Evolutionary conservation across 2,329 filamentous ascomycete genomes (phyloP).

Genomic region (Verticillium nonalfalfae): DNA sequence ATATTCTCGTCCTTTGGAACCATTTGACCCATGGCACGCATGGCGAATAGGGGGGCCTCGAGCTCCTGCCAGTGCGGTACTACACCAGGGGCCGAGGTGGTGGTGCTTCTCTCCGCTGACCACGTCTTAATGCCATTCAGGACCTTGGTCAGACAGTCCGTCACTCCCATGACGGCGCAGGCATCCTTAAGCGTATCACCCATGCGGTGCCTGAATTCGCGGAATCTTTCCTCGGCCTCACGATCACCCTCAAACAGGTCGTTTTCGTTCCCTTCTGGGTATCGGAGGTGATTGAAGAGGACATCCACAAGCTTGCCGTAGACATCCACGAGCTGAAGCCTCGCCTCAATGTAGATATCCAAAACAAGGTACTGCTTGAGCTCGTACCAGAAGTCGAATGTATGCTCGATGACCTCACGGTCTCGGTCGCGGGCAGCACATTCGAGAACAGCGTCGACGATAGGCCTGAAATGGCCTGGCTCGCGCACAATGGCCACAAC

Average conservation of each 20-base stretch:
- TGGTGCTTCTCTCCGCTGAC: conserved; percentile 73
- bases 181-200: conserved; percentile 96
- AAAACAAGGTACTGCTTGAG: conserved; percentile 93
- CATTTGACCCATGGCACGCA: conserved; percentile 95
- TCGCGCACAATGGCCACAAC: conserved; percentile 84
- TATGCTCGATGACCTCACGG: conserved; percentile 84
- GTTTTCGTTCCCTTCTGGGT: conserved; percentile 66
- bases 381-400: conserved; percentile 98
- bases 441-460: conserved; percentile 90
- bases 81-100: conserved; percentile 35
- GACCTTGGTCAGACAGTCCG: conserved; percentile 84
- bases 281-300: conserved; percentile 85
- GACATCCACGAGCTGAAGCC: conserved; percentile 69
- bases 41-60: conserved; percentile 89
- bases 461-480: conserved; percentile 69
- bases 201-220: conserved; percentile 94
- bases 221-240: conserved; percentile 93
- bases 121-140: conserved; percentile 80
- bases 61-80: conserved; percentile 96
- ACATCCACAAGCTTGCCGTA: conserved; percentile 90
- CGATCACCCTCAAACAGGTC: conserved; percentile 95
- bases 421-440: conserved; percentile 84
- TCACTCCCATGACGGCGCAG: conserved; percentile 91
- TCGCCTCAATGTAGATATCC: conserved; percentile 80
- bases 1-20: conserved; percentile 82